Evolutionary conservation across 208 protist species (phyloP).

Genomic region (Naegleria fowleri): DNA sequence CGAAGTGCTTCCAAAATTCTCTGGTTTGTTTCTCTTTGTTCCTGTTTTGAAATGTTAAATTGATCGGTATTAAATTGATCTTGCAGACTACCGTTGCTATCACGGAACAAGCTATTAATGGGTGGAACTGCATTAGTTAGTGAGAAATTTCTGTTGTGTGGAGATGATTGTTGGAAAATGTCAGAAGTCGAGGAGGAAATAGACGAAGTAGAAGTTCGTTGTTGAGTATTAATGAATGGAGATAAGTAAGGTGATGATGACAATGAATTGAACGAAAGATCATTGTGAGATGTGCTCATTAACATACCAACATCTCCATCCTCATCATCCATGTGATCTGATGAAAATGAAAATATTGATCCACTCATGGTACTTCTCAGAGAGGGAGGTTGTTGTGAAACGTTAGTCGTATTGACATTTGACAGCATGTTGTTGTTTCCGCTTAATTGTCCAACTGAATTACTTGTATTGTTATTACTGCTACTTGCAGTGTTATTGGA

Average conservation of each 20-base stretch:
- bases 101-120: too few relatives aligned
- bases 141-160: background rate
- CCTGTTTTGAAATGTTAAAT: background rate
- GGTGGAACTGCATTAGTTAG: background rate
- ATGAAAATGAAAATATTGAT: too few relatives aligned
- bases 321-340: background rate
- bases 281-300: too few relatives aligned
- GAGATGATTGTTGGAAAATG: background rate
- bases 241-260: too few relatives aligned
- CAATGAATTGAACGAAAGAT: too few relatives aligned
- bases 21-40: background rate
- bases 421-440: background rate
- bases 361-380: background rate
- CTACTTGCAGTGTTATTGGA: background rate
- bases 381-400: background rate
- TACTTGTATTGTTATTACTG: background rate
- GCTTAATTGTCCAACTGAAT: background rate
- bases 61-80: background rate
- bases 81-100: background rate
- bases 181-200: background rate
- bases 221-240: background rate
- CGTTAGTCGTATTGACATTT: background rate
- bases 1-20: background rate
- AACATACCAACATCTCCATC: background rate
- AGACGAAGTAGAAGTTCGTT: background rate